These are phyloP conservation scores for Hirschioporus abietinus DNA, from an alignment of 768 basidiomycete genomes.

Conservation along the genomic window DNA sequence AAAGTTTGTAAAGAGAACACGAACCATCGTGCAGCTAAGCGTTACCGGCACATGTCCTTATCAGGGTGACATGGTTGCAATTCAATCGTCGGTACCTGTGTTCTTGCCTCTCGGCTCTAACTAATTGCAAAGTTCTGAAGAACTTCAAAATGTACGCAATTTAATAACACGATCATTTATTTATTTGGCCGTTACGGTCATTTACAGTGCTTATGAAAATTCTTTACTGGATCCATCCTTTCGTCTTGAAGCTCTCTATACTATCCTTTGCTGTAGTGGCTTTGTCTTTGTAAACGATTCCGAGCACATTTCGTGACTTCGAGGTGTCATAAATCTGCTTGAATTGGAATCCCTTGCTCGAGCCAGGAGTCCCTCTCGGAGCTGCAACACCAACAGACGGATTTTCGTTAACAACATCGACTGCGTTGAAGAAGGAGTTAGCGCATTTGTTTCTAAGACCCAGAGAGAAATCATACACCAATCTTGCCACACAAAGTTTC, in stretches of 20 bases:
- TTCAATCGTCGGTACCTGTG: no score
- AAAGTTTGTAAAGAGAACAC: no score
- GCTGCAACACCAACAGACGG: constrained; percentile 3
- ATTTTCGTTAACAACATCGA: constrained; percentile 4
- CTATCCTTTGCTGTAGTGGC: constrained; percentile 18
- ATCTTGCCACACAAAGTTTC: constrained; percentile 6
- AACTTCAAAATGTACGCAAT: background rate
- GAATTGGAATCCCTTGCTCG: constrained; percentile 3
- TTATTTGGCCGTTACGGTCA: no score
- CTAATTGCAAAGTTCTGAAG: no score
- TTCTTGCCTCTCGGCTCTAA: no score
- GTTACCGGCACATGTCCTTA: no score
- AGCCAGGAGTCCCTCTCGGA: constrained; percentile 9
- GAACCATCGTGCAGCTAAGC: no score
- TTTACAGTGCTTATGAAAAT: background rate
- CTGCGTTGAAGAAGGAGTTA: background rate
- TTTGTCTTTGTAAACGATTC: constrained; percentile 16
- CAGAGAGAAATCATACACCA: constrained; percentile 5
- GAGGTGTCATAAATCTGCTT: constrained; percentile 11
- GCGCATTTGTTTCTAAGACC: background rate
- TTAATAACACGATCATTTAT: no score
- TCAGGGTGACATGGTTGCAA: no score
- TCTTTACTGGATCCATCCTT: constrained; percentile 15
- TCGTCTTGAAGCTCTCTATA: constrained; percentile 18
- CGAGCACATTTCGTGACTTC: constrained; percentile 15